Percentiles rank a stretch among this genome's conserved stretches.
Conservation (phyloP, 2,329 filamentous ascomycete genomes). For the Fusarium sp. region DNA sequence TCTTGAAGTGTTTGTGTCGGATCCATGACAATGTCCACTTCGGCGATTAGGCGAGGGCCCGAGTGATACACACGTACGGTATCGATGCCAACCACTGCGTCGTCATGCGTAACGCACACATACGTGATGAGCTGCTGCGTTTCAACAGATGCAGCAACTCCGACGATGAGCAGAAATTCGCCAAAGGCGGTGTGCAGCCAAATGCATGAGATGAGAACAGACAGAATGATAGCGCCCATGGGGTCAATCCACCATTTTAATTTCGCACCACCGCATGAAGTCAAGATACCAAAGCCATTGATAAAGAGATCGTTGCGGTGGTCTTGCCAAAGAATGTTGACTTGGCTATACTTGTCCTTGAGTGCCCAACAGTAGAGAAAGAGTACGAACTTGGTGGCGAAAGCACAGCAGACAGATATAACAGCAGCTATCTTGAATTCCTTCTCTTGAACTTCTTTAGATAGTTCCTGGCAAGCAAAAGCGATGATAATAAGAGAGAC, state of each 20-base stretch:
- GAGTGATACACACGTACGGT: constrained; percentile 95
- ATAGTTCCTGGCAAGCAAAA: constrained; percentile 79
- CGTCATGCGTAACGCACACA: constrained; percentile 86
- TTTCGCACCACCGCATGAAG: constrained; percentile 89
- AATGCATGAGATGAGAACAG: constrained; percentile 77
- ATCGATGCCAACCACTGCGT: constrained; percentile 84
- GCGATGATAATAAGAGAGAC: constrained; percentile 94
- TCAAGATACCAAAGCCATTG: constrained; percentile 92
- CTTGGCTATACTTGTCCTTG: constrained; percentile 89
- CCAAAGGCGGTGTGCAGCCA: constrained; percentile 88
- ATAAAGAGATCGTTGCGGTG: constrained; percentile 97
- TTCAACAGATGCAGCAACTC: constrained; percentile 84
- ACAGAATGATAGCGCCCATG: constrained; percentile 86
- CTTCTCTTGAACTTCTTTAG: constrained; percentile 59
- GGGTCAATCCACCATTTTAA: constrained; percentile 96
- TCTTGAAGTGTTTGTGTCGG: constrained; percentile 74
- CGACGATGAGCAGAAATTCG: constrained; percentile 92
- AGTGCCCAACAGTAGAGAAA: constrained; percentile 95
- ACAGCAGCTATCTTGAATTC: constrained; percentile 83
- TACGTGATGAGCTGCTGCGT: constrained; percentile 96
- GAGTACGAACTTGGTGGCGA: constrained; percentile 81
- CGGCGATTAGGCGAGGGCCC: constrained; percentile 87
- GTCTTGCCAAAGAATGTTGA: constrained; percentile 94
- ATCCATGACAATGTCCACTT: constrained; percentile 97
- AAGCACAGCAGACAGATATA: constrained; percentile 85